phyloP scores from a whole-genome alignment of 108 stramenopile genomes.

The Skeletonema costatum region DNA sequence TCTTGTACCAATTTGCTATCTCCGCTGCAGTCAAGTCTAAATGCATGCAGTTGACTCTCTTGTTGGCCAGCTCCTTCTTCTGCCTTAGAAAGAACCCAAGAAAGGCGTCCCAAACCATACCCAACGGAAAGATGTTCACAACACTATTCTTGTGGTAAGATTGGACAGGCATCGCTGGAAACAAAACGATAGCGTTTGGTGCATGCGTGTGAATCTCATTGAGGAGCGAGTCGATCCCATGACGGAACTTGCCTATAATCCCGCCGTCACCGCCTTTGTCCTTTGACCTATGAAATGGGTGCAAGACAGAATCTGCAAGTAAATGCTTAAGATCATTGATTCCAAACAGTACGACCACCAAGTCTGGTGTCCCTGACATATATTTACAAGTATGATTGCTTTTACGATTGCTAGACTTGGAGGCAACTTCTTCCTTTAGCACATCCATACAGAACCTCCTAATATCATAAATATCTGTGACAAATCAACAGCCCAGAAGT shows the following conservation, averaged over 20 bases:
- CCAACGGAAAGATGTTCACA: conserved; percentile 66
- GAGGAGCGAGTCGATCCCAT: conserved; percentile 46
- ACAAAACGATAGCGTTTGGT: conserved; percentile 49
- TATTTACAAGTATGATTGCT: background rate
- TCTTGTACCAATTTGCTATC: conserved; percentile 57
- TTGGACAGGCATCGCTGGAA: conserved; percentile 66
- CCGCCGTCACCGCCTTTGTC: conserved; percentile 9
- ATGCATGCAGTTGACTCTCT: conserved; percentile 45
- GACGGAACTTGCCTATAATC: conserved; percentile 38
- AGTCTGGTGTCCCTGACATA: conserved; percentile 48
- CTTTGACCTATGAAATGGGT: conserved; percentile 1
- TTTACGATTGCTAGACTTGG: background rate
- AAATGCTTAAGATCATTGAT: conserved; percentile 69
- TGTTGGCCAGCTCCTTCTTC: conserved; percentile 57
- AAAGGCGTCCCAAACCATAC: conserved; percentile 59
- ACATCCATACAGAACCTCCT: conserved; percentile 55
- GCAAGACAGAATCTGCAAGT: conserved; percentile 39
- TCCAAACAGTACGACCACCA: conserved; percentile 65
- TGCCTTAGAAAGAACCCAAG: conserved; percentile 70
- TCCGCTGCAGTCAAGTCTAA: conserved; percentile 49
- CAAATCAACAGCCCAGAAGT: background rate
- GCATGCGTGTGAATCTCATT: conserved; percentile 47
- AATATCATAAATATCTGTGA: conserved; percentile 44
- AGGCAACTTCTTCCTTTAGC: conserved; percentile 52
- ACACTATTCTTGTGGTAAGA: conserved; percentile 66